These are phyloP conservation scores for Syzygium oleosum DNA, from an alignment of 345 rosid genomes.

Conservation along the genomic window DNA sequence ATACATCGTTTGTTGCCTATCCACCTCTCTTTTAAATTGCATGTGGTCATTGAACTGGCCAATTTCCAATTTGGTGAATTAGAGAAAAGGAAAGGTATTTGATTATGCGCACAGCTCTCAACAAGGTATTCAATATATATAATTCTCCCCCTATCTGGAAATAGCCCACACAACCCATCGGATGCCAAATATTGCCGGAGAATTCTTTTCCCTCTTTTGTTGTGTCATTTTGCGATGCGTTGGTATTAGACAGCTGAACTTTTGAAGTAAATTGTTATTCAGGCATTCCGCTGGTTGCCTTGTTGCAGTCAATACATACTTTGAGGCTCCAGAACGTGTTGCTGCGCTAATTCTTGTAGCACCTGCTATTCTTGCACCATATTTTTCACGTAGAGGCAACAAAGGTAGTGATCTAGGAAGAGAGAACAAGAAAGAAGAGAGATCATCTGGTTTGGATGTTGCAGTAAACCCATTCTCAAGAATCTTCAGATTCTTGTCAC, in stretches of 20 bases:
- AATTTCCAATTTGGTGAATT: not conserved
- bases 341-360: slow-evolving; percentile 85
- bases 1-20: not conserved
- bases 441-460: slow-evolving; percentile 7
- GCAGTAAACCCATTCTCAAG: slow-evolving; percentile 12
- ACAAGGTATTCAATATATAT: not conserved
- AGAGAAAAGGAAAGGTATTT: not conserved
- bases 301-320: slow-evolving; percentile 74
- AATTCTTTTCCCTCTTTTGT: not conserved
- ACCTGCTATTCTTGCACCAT: slow-evolving; percentile 83
- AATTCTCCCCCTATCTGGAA: not conserved
- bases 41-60: not conserved
- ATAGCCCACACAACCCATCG: not conserved
- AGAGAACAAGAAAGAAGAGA: slow-evolving; percentile 18
- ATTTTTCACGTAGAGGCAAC: slow-evolving; percentile 10
- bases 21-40: not conserved
- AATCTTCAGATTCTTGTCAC: slow-evolving; percentile 27
- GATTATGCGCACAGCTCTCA: not conserved
- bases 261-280: slow-evolving; percentile 4
- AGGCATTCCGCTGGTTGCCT: slow-evolving; percentile 91
- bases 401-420: slow-evolving; percentile 9
- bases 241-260: not conserved
- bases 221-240: not conserved
- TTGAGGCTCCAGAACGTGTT: slow-evolving; percentile 84
- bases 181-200: not conserved